Evolutionary conservation across 495 filamentous ascomycete species (phyloP), one percentile per base, ranked within the genome.

Genomic region (Daldinia caldariorum): DNA sequence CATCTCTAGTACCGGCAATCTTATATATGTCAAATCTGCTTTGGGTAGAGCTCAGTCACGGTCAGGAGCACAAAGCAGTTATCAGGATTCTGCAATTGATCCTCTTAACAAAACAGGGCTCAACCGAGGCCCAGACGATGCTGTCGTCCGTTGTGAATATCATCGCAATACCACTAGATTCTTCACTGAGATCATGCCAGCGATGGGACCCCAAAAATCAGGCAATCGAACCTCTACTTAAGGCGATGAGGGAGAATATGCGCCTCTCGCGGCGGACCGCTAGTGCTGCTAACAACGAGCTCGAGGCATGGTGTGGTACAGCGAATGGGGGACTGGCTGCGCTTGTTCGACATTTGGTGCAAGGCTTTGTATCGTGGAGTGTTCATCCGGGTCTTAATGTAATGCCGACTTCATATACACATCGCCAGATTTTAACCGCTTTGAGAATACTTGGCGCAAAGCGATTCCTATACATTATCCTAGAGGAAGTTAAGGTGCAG

Each of bases 101-200:
- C 14, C 79, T 97, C 8, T 87, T 86, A 55, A 92, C 93, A 2
- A 87, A 83, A 26, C 91, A 91, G 8, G 91, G 92, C 55, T 94
- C 93, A 0, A 84, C 86, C 37, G 95, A 98, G 69, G 92, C 92
- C 2, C 84, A 88, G 58, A 83, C 89, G 16, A 93, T 97, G 83
- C 92, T 97, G 62, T 83, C 84, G 39, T 90, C 93, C 0, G 91
- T 98, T 6, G 82, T 98, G 29, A 91, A 90, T 63, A 93, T 97
- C 64, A 87, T 93, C 3, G 91, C 92, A 3, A 89, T 89, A 67
- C 88, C 89, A 0, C 81, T 99, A 2, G 90, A 94, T 65, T 87
- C 90, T 67, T 87, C 89, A 32, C 84, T 99, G 14, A 86, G 88
- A 38, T 88, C 90, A 20, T 87, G 97, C 49, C 87, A 91, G 62